These are phyloP conservation scores for Blastocystis sp. DNA, from an alignment of 352 stramenopile species.

Conservation along the genomic window DNA sequence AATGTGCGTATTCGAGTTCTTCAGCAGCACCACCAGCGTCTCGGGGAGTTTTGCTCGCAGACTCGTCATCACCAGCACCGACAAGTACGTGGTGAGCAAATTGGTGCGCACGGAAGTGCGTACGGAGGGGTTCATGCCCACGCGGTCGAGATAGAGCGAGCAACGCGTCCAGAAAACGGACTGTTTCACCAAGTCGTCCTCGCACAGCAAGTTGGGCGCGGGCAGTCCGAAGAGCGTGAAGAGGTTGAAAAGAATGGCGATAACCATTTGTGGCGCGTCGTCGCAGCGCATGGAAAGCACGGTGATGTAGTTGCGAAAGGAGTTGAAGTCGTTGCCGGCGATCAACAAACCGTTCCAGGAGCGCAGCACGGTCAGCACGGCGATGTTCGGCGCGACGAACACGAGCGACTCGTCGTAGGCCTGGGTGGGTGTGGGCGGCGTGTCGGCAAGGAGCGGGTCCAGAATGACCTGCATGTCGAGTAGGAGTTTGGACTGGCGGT, in stretches of 20 bases:
- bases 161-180: slow-evolving; percentile 32
- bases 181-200: slow-evolving; percentile 22
- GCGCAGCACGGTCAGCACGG: slow-evolving; percentile 25
- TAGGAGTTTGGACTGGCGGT: slow-evolving; percentile 35
- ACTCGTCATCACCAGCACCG: slow-evolving; percentile 4
- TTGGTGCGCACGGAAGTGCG: background rate
- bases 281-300: slow-evolving; percentile 13
- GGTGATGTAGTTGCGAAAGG: slow-evolving; percentile 37
- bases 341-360: slow-evolving; percentile 42
- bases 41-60: slow-evolving; percentile 30
- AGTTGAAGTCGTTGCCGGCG: slow-evolving; percentile 21
- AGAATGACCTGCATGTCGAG: slow-evolving; percentile 38
- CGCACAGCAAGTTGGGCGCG: slow-evolving; percentile 15
- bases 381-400: slow-evolving; percentile 28
- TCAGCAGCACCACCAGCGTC: background rate
- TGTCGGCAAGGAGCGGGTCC: slow-evolving; percentile 21
- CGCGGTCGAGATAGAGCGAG: slow-evolving; percentile 38
- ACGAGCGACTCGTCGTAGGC: background rate
- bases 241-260: slow-evolving; percentile 24
- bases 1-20: slow-evolving; percentile 9
- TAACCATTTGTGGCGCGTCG: background rate
- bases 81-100: slow-evolving; percentile 36
- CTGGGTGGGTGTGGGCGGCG: background rate
- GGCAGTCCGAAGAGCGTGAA: slow-evolving; percentile 41
- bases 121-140: background rate